A percentile compares a stretch with the other conserved stretches of the same genome.
These are phyloP conservation scores for Vigna trinervia DNA, from an alignment of 306 rosid species.

Conservation along the genomic window DNA sequence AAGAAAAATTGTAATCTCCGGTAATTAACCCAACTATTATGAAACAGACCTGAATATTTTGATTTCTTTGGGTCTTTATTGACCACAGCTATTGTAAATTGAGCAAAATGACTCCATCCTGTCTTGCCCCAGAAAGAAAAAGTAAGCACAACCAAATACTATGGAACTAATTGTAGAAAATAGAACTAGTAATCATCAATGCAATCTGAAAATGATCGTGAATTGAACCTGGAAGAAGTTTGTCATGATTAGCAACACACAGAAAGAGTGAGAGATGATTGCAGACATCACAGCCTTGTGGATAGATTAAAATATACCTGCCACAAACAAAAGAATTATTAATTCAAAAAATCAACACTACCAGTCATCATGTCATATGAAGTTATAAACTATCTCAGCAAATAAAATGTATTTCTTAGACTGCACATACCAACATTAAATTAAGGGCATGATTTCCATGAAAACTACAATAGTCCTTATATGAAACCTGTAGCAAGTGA, in stretches of 20 bases:
- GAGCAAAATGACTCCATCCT: constrained; percentile 99
- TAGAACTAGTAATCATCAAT: constrained; percentile 34
- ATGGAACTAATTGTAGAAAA: background rate
- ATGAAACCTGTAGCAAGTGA: constrained; percentile 4
- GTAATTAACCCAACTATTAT: constrained; percentile 34
- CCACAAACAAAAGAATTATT: constrained; percentile 42
- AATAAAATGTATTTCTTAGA: constrained; percentile 10
- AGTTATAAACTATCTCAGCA: constrained; percentile 7
- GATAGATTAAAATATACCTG: constrained; percentile 99
- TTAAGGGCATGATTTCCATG: constrained; percentile 13
- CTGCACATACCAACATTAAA: constrained; percentile 26
- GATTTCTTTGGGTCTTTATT: constrained; percentile 96
- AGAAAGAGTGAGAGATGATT: constrained; percentile 97
- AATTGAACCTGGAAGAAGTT: constrained; percentile 92
- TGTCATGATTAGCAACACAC: constrained; percentile 98
- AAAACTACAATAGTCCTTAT: constrained; percentile 3
- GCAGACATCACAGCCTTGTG: constrained; percentile 98
- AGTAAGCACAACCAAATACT: constrained; percentile 29
- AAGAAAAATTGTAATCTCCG: constrained; percentile 35
- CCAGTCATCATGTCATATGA: constrained; percentile 10
- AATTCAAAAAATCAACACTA: constrained; percentile 38
- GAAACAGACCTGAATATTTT: constrained; percentile 87
- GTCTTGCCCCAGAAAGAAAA: constrained; percentile 41
- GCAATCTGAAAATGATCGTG: constrained; percentile 12
- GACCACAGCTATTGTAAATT: constrained; percentile 94